Base-by-base conservation (phyloP, 2,329 filamentous ascomycete species). In the Falciphora oryzae region DNA sequence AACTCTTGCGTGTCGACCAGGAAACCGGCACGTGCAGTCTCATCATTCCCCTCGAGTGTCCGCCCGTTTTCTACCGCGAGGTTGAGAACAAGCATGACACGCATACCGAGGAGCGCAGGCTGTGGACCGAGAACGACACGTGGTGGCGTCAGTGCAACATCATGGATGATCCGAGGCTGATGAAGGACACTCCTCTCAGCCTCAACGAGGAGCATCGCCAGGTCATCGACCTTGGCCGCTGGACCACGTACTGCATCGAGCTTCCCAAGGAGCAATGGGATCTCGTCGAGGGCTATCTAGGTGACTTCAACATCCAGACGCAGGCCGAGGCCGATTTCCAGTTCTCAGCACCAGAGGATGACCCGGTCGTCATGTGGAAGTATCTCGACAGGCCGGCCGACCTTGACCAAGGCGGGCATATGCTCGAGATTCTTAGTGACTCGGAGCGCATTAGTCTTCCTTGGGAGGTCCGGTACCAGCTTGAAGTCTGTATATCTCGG, bases 401-500 rank as follows among this genome's bases (percentile, higher is more conserved):
- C 22, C 61, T 63, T 22, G 50, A 57, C 27, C 44, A 53, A 25
- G n/a, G 22, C 10, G 44, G 44, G 10, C 44, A 53, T 11, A 35
- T 57, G 28, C 61, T 63, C 18, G 25, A 25, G 29, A 53, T 53
- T 53, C 44, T 53, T 25, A 53, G 44, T 53, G 28, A 31, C 53
- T 57, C 61, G 16, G 50, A 29, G 7, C 28, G 32, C 10, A 32
- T 63, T 3, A 44, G 57, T 14, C 28, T 63, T 4, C 78, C 85
- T 0, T 97, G 93, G 67, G 78, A 86, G 0, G 85, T 97, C 1
- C 85, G 92, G 22, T 99, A 98, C 72, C 93, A 97, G 73, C 83
- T 99, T 0, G 94, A 99, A 74, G 93, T 92, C 0, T 98, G 94
- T 73, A 82, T 98, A n/a, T 96, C 93, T 0, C 85, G 89, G 32